Base-by-base conservation (phyloP, 352 stramenopile genomes). In the Pythium aphanidermatum region DNA sequence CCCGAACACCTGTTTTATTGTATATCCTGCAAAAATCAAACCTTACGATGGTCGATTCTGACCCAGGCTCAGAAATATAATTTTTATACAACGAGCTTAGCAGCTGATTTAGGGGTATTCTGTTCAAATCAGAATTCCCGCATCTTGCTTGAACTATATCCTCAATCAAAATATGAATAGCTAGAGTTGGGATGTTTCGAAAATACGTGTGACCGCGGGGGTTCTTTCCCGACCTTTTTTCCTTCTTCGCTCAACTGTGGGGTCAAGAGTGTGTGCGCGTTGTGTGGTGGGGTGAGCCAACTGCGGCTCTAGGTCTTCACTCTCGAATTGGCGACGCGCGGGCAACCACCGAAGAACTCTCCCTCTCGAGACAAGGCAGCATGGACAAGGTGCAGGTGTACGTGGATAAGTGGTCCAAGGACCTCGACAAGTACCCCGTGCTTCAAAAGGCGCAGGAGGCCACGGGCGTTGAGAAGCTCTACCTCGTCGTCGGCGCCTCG, bases 401-500 rank as follows among this genome's bases (percentile, higher is more conserved):
- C 64, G 65, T 86, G 67, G 76, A 87, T 70, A 92, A 92, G 67
- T 86, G 72, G 74, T 81, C 79, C 27, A 88, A 87, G 59, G 78
- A 90, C 60, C 64, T 92, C 36, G 81, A 92, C 42, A 89, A 86
- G 65, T 79, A 84, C 46, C 69, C 70, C 17, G 43, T 86, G n/a
- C 60, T 92, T 32, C 73, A 90, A 58, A 71, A 79, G 55, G 70
- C 78, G 41, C 77, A 94, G 56, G 80, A 86, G 17, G 68, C 77
- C 24, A 92, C 83, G 27, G 83, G 83, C 56, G 70, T 94, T 24
- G 80, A 94, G 53, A 96, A 96, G 60, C 60, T 95, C 55, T 95
- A 95, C 67, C 69, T 96, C 17, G 78, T 92, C 30, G 61, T 65
- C 2, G 68, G 71, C 21, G 74, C 51, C 29, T 77, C 64, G 49